phyloP scores from a whole-genome alignment of 257 asterid genomes.

The Nicotiana paniculata region DNA sequence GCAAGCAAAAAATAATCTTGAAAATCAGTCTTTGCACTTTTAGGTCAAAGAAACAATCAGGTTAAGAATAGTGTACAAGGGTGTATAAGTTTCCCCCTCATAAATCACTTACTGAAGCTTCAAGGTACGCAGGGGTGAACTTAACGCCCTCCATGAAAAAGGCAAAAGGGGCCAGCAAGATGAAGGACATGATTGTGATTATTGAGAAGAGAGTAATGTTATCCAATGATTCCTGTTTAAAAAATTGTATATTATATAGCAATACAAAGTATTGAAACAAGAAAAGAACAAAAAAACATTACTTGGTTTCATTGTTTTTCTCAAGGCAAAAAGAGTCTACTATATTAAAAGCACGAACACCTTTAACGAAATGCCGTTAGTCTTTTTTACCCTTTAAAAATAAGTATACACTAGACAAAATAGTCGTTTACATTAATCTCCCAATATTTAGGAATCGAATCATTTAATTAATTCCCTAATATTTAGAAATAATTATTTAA shows the following conservation, averaged over 20 bases:
- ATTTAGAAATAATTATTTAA: no score
- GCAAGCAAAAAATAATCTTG: background rate
- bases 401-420: no score
- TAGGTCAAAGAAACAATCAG: no score
- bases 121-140: slow-evolving; percentile 64
- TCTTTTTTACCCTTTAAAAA: no score
- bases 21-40: background rate
- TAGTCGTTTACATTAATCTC: no score
- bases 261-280: background rate
- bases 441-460: no score
- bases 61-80: background rate
- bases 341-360: no score
- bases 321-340: background rate
- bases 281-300: background rate
- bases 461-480: no score
- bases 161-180: slow-evolving; percentile 43
- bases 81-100: background rate
- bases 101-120: slow-evolving; percentile 57
- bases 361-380: no score
- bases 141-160: slow-evolving; percentile 43
- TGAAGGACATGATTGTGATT: slow-evolving; percentile 46
- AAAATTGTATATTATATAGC: slow-evolving; percentile 15
- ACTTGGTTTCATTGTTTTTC: background rate
- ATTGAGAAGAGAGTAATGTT: slow-evolving; percentile 47
- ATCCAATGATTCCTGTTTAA: slow-evolving; percentile 43